Conservation (phyloP, 371 early-diverging fungal species). For the Zychaea mexicana region DNA sequence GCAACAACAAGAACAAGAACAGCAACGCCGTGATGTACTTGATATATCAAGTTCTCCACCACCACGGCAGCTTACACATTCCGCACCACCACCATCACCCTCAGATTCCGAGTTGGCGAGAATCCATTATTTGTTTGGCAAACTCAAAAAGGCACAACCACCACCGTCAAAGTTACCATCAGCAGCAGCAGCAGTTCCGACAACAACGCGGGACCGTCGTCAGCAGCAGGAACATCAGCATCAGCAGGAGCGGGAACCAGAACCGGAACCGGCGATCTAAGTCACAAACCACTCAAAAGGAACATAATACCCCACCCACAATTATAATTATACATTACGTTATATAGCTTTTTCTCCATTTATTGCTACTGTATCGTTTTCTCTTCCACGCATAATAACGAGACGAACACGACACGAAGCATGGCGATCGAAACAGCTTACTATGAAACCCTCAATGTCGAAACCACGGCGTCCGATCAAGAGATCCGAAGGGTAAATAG, state of each 20-base stretch:
- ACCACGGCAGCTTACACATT: not conserved
- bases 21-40: not conserved
- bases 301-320: no score
- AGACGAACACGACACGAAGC: not conserved
- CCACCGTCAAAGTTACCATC: not conserved
- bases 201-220: not conserved
- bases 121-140: conserved; percentile 5
- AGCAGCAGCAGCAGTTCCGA: not conserved
- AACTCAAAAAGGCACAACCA: conserved; percentile 1
- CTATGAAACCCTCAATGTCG: conserved; percentile 92
- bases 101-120: conserved; percentile 18
- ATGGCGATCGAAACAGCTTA: conserved; percentile 86
- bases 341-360: not conserved
- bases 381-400: conserved; percentile 4
- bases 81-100: conserved; percentile 9
- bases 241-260: not conserved
- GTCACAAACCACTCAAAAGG: not conserved
- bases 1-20: conserved; percentile 1
- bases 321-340: no score
- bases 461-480: conserved; percentile 74
- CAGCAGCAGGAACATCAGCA: not conserved
- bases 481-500: conserved; percentile 86
- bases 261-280: conserved; percentile 4
- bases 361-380: not conserved
- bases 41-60: conserved; percentile 1